Base-by-base conservation (phyloP, 768 basidiomycete genomes). In the Hygrocybe coccinea region DNA sequence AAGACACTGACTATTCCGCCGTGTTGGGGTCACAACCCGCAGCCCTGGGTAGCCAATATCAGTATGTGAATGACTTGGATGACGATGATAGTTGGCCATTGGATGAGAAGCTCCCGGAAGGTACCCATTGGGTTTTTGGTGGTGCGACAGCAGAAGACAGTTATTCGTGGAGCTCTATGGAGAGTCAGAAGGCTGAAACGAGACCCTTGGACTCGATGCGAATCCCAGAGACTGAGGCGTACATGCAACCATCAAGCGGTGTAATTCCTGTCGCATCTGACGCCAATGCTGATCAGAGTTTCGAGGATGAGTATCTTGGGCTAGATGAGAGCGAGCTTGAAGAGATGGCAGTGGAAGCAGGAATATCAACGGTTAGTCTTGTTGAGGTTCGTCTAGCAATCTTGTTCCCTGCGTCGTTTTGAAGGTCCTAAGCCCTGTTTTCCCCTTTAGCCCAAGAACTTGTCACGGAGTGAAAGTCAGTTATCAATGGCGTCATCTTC, bases 31-130 rank as follows among this genome's bases (percentile, higher is more conserved):
- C 71, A 5, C 77, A 79, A 61, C 65, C 70, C 3, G 64, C 61
- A 21, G 69, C 69, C 48, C 17, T 35, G 15, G 47, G 25, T 34
- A 25, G 7, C 34, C 66, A 65, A 2, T 65, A 57, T 49, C 58
- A 56, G 14, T 53, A 41, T 24, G 61, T 63, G 55, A 69, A 66
- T 55, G 60, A 71, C 1, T 65, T 76, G 45, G 84, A 85, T 50
- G 84, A 85, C 52, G 84, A 85, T 50, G 87, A 89, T 62, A 89
- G 87, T 64, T 90, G 87, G 87, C 85, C 84, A 9, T 69, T 87
- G 24, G 82, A 86, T 38, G 86, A 86, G 59, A 85, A 83, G 60
- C 68, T 86, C 54, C 72, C 78, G 0, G 73, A 74, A 37, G 76
- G 74, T 9, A 74, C 79, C 35, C 78, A 77, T 56, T 89, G 88